phyloP scores from a whole-genome alignment of 1,284 basidiomycete genomes.

The Volvariella volvacea region DNA sequence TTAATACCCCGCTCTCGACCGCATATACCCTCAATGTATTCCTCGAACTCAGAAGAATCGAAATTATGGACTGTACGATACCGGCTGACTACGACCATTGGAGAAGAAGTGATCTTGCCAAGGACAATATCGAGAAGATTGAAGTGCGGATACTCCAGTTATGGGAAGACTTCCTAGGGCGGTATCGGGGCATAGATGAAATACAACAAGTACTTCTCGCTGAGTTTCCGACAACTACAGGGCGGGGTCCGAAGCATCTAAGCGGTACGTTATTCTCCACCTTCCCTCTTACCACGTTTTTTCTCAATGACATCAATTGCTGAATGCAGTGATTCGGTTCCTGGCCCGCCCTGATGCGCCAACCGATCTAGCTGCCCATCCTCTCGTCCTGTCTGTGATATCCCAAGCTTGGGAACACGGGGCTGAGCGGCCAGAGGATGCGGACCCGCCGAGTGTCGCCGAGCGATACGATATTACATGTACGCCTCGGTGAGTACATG shows the following conservation, averaged over 20 bases:
- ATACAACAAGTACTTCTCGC: too few relatives aligned
- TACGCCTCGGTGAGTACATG: slow-evolving; percentile 35
- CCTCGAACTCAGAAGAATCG: slow-evolving; percentile 22
- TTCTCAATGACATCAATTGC: too few relatives aligned
- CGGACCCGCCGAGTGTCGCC: not conserved
- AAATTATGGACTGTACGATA: slow-evolving; percentile 9
- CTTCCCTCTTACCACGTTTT: too few relatives aligned
- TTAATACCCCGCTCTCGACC: slow-evolving; percentile 12
- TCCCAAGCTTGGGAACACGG: slow-evolving; percentile 33
- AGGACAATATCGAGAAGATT: too few relatives aligned
- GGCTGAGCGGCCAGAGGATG: slow-evolving; percentile 18
- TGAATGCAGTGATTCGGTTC: slow-evolving; percentile 38
- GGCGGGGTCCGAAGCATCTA: too few relatives aligned
- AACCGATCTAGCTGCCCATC: slow-evolving; percentile 30
- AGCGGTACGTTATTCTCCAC: too few relatives aligned
- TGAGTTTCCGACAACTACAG: too few relatives aligned
- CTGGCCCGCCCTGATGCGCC: slow-evolving; percentile 24
- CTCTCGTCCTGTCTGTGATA: slow-evolving; percentile 33
- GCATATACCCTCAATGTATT: slow-evolving; percentile 28
- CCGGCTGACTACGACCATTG: slow-evolving; percentile 26
- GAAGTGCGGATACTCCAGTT: too few relatives aligned
- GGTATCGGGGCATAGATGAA: too few relatives aligned
- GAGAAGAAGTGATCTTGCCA: slow-evolving; percentile 13
- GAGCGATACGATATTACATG: slow-evolving; percentile 27
- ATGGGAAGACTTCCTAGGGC: too few relatives aligned